Conservation (phyloP, 345 rosid species). For the Rhizophora apiculata region DNA sequence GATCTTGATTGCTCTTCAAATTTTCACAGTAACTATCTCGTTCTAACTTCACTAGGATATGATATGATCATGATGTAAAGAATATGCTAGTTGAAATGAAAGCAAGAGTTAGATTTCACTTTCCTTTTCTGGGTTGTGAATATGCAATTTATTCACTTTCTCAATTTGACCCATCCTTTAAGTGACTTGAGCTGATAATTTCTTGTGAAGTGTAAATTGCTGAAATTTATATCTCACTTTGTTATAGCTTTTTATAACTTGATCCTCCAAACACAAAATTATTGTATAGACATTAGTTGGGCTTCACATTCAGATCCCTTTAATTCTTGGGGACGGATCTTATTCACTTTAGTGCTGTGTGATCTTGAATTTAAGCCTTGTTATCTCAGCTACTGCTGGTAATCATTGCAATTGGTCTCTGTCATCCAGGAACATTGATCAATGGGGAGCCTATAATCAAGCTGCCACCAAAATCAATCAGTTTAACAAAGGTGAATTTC, state of each 20-base stretch:
- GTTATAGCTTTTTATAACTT: not conserved
- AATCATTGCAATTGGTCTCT: slow-evolving; percentile 24
- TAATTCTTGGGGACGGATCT: not conserved
- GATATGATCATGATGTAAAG: no score
- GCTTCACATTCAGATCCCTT: not conserved
- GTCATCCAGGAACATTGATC: slow-evolving; percentile 62
- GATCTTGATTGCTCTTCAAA: no score
- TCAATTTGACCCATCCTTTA: no score
- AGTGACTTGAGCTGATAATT: no score
- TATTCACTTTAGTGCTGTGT: slow-evolving; percentile 8
- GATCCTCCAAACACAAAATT: not conserved
- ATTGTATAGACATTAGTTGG: not conserved
- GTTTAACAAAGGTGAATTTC: slow-evolving; percentile 68
- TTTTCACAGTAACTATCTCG: no score
- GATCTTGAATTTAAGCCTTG: slow-evolving; percentile 14
- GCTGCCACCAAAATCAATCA: slow-evolving; percentile 70
- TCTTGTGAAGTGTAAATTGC: no score
- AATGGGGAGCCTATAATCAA: slow-evolving; percentile 84
- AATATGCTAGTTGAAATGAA: no score
- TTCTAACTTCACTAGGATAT: no score
- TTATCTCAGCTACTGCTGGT: slow-evolving; percentile 12
- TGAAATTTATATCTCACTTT: not conserved
- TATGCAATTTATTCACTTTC: no score
- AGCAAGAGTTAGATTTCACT: no score
- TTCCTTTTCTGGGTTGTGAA: no score